Conservation (phyloP, 768 basidiomycete species). For the Agaricus subrufescens region DNA sequence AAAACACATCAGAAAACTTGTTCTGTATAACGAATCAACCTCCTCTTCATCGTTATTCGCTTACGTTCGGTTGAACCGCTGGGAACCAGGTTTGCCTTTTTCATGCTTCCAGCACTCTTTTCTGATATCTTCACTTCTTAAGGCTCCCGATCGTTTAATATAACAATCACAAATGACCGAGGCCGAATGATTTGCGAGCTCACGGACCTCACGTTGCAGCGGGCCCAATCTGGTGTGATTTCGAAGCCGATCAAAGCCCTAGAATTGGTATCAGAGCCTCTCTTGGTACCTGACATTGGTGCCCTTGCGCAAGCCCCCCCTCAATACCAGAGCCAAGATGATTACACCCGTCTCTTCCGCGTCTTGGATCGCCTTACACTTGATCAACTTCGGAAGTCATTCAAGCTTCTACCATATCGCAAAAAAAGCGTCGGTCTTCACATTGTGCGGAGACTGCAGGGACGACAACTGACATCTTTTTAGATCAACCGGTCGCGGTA, state of each 20-base stretch:
- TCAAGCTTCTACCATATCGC: not conserved
- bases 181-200: not conserved
- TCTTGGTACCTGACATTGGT: not conserved
- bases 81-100: not conserved
- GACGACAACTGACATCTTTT: not conserved
- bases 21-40: not conserved
- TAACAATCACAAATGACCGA: not conserved
- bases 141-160: not conserved
- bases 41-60: not conserved
- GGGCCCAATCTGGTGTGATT: not conserved
- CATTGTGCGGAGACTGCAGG: no score
- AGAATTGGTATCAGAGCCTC: not conserved
- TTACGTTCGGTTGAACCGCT: not conserved
- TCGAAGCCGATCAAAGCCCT: not conserved
- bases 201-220: not conserved
- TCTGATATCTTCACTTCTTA: not conserved
- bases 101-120: not conserved
- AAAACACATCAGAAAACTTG: not conserved
- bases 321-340: not conserved
- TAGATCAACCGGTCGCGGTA: not conserved
- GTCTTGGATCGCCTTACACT: not conserved
- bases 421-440: not conserved
- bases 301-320: not conserved
- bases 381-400: not conserved
- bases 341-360: not conserved